Evolutionary conservation across 352 stramenopile species (phyloP).

Genomic region (Phytophthora chlamydospora): DNA sequence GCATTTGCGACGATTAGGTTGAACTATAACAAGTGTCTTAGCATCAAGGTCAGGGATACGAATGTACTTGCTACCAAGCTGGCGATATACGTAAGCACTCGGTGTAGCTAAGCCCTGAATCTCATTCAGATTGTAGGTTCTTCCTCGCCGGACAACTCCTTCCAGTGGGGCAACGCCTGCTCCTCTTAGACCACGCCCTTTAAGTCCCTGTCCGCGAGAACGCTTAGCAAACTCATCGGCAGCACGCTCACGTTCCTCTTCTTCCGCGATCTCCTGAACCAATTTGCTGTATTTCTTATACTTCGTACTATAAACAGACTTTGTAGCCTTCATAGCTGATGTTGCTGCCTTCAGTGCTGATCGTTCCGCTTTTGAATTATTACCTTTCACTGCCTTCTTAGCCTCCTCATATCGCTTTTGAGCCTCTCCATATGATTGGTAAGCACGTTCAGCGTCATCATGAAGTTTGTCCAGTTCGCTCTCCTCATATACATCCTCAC

Average conservation of each 20-base stretch:
- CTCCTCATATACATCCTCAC: no score
- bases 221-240: no score
- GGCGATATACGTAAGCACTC: constrained; percentile 7
- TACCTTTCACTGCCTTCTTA: no score
- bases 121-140: constrained; percentile 23
- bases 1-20: constrained; percentile 2
- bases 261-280: constrained; percentile 1
- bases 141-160: background rate
- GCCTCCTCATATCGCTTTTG: no score
- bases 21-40: constrained; percentile 7
- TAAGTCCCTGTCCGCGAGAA: background rate
- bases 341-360: no score
- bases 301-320: no score
- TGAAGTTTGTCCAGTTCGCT: no score
- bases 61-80: constrained; percentile 17
- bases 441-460: no score
- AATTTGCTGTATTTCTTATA: background rate
- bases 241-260: background rate
- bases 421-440: no score
- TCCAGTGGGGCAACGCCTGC: constrained; percentile 11
- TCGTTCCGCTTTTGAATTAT: no score
- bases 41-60: constrained; percentile 14
- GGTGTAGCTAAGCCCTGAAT: constrained; percentile 11
- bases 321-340: no score
- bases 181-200: constrained; percentile 8